These are phyloP conservation scores for Aspergillus hortae DNA, from an alignment of 2,329 filamentous ascomycete genomes.

Conservation along the genomic window DNA sequence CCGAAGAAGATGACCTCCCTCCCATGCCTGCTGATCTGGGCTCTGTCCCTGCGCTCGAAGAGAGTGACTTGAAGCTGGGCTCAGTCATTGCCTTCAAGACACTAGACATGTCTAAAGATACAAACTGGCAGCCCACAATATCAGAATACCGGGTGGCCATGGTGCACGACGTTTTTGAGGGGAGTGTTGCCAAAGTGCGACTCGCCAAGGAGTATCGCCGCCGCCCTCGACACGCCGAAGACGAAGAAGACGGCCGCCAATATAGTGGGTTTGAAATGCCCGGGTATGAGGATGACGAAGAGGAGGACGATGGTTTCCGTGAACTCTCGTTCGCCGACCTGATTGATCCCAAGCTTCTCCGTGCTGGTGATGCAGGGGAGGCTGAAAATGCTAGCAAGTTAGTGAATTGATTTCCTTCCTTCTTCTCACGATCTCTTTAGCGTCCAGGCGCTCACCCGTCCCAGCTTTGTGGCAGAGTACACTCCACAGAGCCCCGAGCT, in stretches of 20 bases:
- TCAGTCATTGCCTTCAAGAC: slow-evolving; percentile 47
- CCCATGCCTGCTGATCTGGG: slow-evolving; percentile 59
- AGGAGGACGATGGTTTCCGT: slow-evolving; percentile 58
- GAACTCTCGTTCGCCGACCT: slow-evolving; percentile 60
- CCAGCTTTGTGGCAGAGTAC: slow-evolving; percentile 26
- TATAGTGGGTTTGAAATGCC: slow-evolving; percentile 78
- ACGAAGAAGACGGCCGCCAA: slow-evolving; percentile 62
- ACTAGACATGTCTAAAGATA: slow-evolving; percentile 45
- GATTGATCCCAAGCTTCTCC: slow-evolving; percentile 64
- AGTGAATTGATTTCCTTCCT: slow-evolving; percentile 33
- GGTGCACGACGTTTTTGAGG: slow-evolving; percentile 55
- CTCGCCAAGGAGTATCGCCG: slow-evolving; percentile 68
- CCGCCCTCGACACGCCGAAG: slow-evolving; percentile 45
- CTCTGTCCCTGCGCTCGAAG: slow-evolving; percentile 48
- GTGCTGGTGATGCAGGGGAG: slow-evolving; percentile 34
- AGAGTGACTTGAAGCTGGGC: slow-evolving; percentile 32
- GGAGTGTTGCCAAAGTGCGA: slow-evolving; percentile 55
- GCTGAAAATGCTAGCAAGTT: slow-evolving; percentile 34
- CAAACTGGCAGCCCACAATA: slow-evolving; percentile 45
- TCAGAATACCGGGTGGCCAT: slow-evolving; percentile 63
- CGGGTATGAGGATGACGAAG: slow-evolving; percentile 53
- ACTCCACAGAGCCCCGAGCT: slow-evolving; percentile 19
- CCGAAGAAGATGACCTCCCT: slow-evolving; percentile 44
- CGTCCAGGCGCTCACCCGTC: slow-evolving; percentile 26
- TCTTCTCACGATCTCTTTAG: slow-evolving; percentile 14